Conservation (phyloP, 352 stramenopile genomes). For the Phytopythium vexans region DNA sequence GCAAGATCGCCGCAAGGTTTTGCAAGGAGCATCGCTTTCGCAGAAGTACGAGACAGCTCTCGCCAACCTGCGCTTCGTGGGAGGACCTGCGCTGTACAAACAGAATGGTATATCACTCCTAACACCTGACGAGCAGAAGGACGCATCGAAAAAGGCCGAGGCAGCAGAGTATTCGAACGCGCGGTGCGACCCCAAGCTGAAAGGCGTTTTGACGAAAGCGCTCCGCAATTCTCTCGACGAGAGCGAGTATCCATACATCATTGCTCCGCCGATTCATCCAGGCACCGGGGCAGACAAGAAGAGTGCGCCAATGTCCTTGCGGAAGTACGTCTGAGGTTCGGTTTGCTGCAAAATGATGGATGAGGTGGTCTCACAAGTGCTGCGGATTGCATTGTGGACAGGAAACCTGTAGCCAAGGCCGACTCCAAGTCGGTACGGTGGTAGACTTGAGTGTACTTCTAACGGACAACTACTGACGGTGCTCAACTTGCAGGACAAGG, state of each 20-base stretch:
- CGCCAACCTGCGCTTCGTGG: slow-evolving; percentile 66
- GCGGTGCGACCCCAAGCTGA: slow-evolving; percentile 74
- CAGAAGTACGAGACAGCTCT: slow-evolving; percentile 59
- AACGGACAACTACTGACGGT: slow-evolving; percentile 8
- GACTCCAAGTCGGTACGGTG: slow-evolving; percentile 13
- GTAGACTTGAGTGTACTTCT: not conserved
- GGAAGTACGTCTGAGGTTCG: slow-evolving; percentile 47
- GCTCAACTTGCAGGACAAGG: slow-evolving; percentile 36
- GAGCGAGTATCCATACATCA: slow-evolving; percentile 80
- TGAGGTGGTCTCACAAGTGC: slow-evolving; percentile 1
- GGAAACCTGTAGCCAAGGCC: slow-evolving; percentile 32
- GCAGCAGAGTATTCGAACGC: slow-evolving; percentile 76
- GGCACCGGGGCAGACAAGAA: slow-evolving; percentile 39
- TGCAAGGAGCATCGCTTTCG: slow-evolving; percentile 80
- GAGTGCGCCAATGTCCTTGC: slow-evolving; percentile 63
- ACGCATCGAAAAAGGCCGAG: slow-evolving; percentile 58
- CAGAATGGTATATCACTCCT: slow-evolving; percentile 60
- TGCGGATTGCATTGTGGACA: slow-evolving; percentile 8
- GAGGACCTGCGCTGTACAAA: slow-evolving; percentile 48
- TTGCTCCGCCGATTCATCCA: slow-evolving; percentile 54
- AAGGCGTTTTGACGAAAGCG: slow-evolving; percentile 49
- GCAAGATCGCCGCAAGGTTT: slow-evolving; percentile 81
- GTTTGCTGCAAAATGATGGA: not conserved
- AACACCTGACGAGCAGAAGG: slow-evolving; percentile 58
- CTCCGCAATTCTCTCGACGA: slow-evolving; percentile 65